These are phyloP conservation scores for Rubia yunnanensis DNA, from an alignment of 257 asterid species.

Conservation along the genomic window DNA sequence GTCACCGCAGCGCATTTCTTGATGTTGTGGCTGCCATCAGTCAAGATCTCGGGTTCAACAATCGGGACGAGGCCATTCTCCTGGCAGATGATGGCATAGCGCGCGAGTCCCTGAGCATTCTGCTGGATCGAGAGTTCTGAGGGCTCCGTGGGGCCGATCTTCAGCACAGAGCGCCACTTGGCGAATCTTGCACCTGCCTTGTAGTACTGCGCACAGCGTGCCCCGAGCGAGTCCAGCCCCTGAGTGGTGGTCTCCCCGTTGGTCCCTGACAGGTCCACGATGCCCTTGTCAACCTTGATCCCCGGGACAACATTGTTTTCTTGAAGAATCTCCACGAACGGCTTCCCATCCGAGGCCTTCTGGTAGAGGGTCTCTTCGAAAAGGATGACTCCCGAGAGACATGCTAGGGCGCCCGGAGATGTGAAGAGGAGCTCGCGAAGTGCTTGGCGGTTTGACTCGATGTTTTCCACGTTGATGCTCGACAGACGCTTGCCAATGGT, in stretches of 20 bases:
- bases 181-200: slow-evolving; percentile 92
- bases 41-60: slow-evolving; percentile 77
- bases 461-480: slow-evolving; percentile 70
- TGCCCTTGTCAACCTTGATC: slow-evolving; percentile 84
- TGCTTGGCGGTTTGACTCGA: slow-evolving; percentile 70
- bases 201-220: slow-evolving; percentile 67
- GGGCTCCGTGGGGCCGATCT: slow-evolving; percentile 66
- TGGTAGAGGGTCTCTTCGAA: slow-evolving; percentile 90
- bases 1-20: slow-evolving; percentile 68
- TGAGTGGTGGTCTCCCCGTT: slow-evolving; percentile 81
- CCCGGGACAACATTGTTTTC: slow-evolving; percentile 68
- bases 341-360: slow-evolving; percentile 59
- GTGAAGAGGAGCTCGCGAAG: slow-evolving; percentile 92
- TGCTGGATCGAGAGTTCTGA: slow-evolving; percentile 67
- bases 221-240: slow-evolving; percentile 62
- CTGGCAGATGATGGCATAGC: slow-evolving; percentile 80
- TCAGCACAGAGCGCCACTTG: slow-evolving; percentile 79
- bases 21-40: slow-evolving; percentile 65
- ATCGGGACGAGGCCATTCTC: slow-evolving; percentile 89
- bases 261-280: slow-evolving; percentile 66
- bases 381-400: slow-evolving; percentile 80
- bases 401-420: slow-evolving; percentile 61
- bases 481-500: slow-evolving; percentile 78
- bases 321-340: slow-evolving; percentile 61
- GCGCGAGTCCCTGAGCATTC: slow-evolving; percentile 85